Evolutionary conservation across 2,329 filamentous ascomycete species (phyloP).

Genomic region (Penicillium paneum): DNA sequence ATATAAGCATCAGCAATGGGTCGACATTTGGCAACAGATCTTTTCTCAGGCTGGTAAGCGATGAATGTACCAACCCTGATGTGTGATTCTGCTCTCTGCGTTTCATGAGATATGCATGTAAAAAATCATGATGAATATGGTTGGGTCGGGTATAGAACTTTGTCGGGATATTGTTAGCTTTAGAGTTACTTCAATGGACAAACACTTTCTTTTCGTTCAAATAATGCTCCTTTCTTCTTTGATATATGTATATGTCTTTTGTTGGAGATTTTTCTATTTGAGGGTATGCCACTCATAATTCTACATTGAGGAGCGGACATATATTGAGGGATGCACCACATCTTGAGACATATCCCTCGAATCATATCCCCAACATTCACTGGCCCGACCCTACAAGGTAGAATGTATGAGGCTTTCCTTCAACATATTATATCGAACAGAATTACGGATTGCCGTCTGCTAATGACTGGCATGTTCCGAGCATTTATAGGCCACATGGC

Average conservation of each 20-base stretch:
- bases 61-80: background rate
- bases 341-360: background rate
- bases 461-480: too few relatives aligned
- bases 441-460: too few relatives aligned
- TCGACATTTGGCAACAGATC: slow-evolving; percentile 70
- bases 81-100: background rate
- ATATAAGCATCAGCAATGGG: slow-evolving; percentile 67
- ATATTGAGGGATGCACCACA: background rate
- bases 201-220: background rate
- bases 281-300: too few relatives aligned
- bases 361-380: background rate
- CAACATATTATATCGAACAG: too few relatives aligned
- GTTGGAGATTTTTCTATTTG: too few relatives aligned
- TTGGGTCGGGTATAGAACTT: slow-evolving; percentile 5
- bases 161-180: slow-evolving; percentile 4
- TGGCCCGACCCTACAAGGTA: too few relatives aligned
- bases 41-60: slow-evolving; percentile 48
- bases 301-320: background rate
- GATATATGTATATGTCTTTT: background rate
- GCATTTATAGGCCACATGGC: too few relatives aligned
- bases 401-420: too few relatives aligned
- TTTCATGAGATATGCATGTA: slow-evolving; percentile 15
- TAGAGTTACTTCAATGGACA: background rate
- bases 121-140: slow-evolving; percentile 8
- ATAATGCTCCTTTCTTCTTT: background rate